A percentile compares a stretch with the other conserved stretches of the same genome.
phyloP scores from a whole-genome alignment of 352 stramenopile genomes.

The Halophytophthora polymorphica region DNA sequence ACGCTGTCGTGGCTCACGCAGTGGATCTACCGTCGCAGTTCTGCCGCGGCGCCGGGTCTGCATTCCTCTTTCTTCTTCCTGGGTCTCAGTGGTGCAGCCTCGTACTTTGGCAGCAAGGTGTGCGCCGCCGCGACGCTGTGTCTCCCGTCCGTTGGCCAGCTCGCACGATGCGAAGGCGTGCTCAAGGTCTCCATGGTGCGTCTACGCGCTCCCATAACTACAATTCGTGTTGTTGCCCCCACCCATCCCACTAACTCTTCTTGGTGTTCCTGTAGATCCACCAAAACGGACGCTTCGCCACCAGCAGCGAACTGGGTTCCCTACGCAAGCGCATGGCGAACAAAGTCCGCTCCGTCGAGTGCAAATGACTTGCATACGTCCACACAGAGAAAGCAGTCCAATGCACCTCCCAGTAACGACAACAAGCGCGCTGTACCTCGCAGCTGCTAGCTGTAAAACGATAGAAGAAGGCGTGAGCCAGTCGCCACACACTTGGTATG shows the following conservation, averaged over 20 bases:
- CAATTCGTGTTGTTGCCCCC: not conserved
- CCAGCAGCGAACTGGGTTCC: conserved; percentile 34
- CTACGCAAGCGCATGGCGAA: conserved; percentile 38
- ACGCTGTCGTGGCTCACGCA: conserved; percentile 17
- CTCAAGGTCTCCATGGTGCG: conserved; percentile 32
- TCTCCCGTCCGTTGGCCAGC: conserved; percentile 38
- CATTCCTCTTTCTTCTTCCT: conserved; percentile 56
- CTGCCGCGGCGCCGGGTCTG: conserved; percentile 19
- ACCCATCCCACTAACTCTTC: not conserved
- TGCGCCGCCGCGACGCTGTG: conserved; percentile 31
- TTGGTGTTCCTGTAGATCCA: conserved; percentile 21
- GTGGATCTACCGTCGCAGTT: conserved; percentile 19
- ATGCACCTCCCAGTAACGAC: too few species aligned
- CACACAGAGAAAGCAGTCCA: too few species aligned
- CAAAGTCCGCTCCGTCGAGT: conserved; percentile 40
- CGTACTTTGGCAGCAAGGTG: conserved; percentile 48
- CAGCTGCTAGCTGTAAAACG: too few species aligned
- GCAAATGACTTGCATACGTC: not conserved
- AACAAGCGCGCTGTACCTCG: too few species aligned
- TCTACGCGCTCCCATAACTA: not conserved
- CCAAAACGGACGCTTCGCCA: conserved; percentile 32
- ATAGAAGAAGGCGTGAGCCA: too few species aligned
- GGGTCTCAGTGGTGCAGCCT: conserved; percentile 32
- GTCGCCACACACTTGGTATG: too few species aligned
- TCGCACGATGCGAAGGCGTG: conserved; percentile 27